Base-by-base conservation (phyloP, 345 rosid species). In the Murraya paniculata region DNA sequence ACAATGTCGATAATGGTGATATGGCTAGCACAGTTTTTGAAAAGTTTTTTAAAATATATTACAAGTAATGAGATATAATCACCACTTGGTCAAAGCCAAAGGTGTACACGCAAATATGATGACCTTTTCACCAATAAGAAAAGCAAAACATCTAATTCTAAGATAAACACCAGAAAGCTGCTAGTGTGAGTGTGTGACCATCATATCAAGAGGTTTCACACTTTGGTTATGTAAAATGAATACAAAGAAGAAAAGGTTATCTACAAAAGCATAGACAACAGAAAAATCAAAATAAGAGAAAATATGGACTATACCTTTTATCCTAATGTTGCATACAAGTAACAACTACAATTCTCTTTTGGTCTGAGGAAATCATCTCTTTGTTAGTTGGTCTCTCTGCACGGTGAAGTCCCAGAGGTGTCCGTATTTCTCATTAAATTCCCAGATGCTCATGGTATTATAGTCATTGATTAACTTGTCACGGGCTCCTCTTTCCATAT, bases 381-480 rank as follows among this genome's bases (percentile, higher is more conserved):
- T 89, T 64, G 81, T 84, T 35, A 89, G 87, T 77, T 93, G 94
- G 72, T 90, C 90, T 77, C 85, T 86, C 72, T 80, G 81, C 22
- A 93, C 57, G 0, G 98, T 91, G 86, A 93, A 95, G 81, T 95
- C 99, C 98, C 99, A 93, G 72, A 95, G 78, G 75, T 93, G 93
- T 62, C 96, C 98, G 77, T 92, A 93, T 82, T 95, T 93, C 83
- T 92, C 96, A 78, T 93, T 95, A 74, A 93, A 93, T 68, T 93
- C 98, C 98, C 99, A 93, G 18, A 90, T 93, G 80, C 84, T 88
- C 98, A 95, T 95, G 28, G 90, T 77, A 41, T 95, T 95, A 81
- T 95, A 93, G 80, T 93, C 97, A 24, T 81, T 87, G 64, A 95
- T 92, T 64, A 95, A 82, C 88, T 93, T 93, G 80, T 92, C 98